Evolutionary conservation across 176 grass and related monocot genomes (phyloP).

Genomic region (Eragrostis nindensis): DNA sequence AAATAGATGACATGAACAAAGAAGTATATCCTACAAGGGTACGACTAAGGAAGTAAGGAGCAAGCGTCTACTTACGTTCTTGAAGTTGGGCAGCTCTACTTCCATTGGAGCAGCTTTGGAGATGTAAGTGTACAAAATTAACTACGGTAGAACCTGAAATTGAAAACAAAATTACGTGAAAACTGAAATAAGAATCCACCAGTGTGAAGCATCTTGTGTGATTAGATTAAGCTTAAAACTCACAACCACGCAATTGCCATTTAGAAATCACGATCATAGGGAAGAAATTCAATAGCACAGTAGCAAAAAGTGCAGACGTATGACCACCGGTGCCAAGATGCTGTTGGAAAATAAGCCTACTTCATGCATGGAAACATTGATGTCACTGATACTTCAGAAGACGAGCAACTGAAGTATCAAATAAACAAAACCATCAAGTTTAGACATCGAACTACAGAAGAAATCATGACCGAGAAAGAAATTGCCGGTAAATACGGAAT

Average conservation of each 20-base stretch:
- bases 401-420: neutral
- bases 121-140: slow-evolving; percentile 41
- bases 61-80: slow-evolving; percentile 57
- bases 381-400: neutral
- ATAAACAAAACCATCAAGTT: slow-evolving; percentile 2
- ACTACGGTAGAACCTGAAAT: slow-evolving; percentile 36
- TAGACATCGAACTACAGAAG: neutral
- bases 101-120: slow-evolving; percentile 54
- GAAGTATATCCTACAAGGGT: slow-evolving; percentile 29
- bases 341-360: slow-evolving; percentile 3
- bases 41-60: slow-evolving; percentile 14
- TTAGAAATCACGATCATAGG: slow-evolving; percentile 1
- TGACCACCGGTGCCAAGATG: neutral
- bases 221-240: slow-evolving; percentile 30
- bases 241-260: slow-evolving; percentile 6
- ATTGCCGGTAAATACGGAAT: slow-evolving; percentile 15
- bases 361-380: neutral
- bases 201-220: slow-evolving; percentile 18
- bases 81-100: slow-evolving; percentile 49
- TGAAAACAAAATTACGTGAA: slow-evolving; percentile 19
- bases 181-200: slow-evolving; percentile 1
- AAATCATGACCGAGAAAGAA: neutral
- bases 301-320: neutral
- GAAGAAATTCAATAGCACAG: neutral
- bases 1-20: slow-evolving; percentile 19